These are phyloP conservation scores for Botrytis elliptica DNA, from an alignment of 2,329 filamentous ascomycete species.

Conservation along the genomic window DNA sequence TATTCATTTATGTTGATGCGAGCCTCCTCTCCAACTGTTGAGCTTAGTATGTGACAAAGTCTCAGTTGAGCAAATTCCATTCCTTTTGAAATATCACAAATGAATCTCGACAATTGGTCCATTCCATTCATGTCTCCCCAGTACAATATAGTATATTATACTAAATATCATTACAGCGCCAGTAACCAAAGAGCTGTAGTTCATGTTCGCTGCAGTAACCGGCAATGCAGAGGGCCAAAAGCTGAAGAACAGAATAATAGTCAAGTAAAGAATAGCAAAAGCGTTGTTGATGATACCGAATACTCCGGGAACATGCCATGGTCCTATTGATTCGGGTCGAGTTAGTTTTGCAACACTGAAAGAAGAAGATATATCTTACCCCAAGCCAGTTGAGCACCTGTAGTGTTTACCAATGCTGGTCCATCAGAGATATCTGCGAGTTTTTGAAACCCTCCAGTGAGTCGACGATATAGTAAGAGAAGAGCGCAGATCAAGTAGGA, in stretches of 20 bases:
- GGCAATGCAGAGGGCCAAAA: slow-evolving; percentile 46
- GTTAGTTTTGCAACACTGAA: neutral
- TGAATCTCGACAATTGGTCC: neutral
- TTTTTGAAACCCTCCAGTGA: slow-evolving; percentile 9
- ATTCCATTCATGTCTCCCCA: neutral
- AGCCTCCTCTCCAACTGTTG: neutral
- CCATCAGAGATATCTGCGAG: neutral
- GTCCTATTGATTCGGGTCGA: neutral
- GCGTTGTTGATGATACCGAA: slow-evolving; percentile 45
- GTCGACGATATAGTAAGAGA: slow-evolving; percentile 21
- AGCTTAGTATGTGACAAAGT: neutral
- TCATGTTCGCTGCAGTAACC: slow-evolving; percentile 46
- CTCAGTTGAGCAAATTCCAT: neutral
- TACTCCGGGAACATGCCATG: slow-evolving; percentile 35
- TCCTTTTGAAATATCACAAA: neutral
- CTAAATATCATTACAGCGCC: slow-evolving; percentile 18
- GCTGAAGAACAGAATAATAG: slow-evolving; percentile 43
- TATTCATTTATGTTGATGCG: neutral
- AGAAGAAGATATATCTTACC: neutral
- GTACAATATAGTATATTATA: slow-evolving; percentile 15
- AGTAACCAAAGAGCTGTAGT: slow-evolving; percentile 39
- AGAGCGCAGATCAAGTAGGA: slow-evolving; percentile 20
- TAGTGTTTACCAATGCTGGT: slow-evolving; percentile 9
- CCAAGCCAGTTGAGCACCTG: slow-evolving; percentile 17
- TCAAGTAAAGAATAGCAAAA: slow-evolving; percentile 45